Conservation (phyloP, 1,284 basidiomycete species). For the Ceratobasidium sp. region DNA sequence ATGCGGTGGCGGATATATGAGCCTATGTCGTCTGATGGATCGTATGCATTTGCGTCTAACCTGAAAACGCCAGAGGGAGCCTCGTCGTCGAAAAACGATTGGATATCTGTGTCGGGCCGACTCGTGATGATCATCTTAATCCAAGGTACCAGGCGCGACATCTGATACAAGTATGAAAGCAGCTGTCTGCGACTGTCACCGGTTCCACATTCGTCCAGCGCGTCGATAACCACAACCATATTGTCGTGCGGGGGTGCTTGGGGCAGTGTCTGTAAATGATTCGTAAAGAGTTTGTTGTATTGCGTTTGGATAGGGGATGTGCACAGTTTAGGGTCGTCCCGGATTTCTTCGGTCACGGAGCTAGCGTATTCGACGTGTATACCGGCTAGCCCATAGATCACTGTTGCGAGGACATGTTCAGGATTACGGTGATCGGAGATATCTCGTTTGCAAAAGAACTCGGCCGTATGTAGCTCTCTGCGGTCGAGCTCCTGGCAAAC, state of each 20-base stretch:
- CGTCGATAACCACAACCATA: conserved; percentile 37
- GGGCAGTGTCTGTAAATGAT: neutral
- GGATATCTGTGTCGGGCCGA: conserved; percentile 15
- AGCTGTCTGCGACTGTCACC: conserved; percentile 8
- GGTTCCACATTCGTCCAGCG: conserved; percentile 39
- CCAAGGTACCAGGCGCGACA: neutral
- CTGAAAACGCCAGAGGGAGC: neutral
- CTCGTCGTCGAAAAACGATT: neutral
- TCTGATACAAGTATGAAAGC: neutral
- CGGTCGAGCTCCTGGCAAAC: conserved; percentile 46
- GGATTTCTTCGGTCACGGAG: neutral
- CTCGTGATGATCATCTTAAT: conserved; percentile 43
- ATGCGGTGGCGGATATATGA: neutral
- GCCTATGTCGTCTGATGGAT: neutral
- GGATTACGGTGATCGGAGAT: conserved; percentile 30
- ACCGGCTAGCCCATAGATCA: conserved; percentile 20
- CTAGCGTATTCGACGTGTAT: neutral
- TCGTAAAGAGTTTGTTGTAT: neutral
- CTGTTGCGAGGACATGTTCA: conserved; percentile 11
- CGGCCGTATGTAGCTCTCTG: conserved; percentile 52
- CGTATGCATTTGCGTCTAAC: neutral
- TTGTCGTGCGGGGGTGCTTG: no score
- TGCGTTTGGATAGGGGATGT: neutral
- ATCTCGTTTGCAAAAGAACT: conserved; percentile 54
- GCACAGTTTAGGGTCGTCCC: neutral